A percentile compares a stretch with the other conserved stretches of the same genome.
These are phyloP conservation scores for Cladosporium oxysporum DNA, from an alignment of 2,329 filamentous ascomycete species.

Conservation along the genomic window DNA sequence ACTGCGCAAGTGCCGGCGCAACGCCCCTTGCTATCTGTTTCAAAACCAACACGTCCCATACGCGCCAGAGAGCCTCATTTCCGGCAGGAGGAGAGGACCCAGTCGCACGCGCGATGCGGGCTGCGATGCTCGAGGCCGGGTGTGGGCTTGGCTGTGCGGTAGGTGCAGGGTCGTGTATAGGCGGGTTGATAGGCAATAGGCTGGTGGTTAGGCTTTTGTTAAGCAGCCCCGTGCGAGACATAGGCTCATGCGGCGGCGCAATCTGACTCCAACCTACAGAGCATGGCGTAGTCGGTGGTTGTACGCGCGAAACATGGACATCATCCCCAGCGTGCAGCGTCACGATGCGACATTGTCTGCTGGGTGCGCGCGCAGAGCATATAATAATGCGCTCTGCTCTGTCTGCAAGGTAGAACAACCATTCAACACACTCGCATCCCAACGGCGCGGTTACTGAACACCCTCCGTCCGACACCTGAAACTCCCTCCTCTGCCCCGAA, in stretches of 20 bases:
- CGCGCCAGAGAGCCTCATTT: not conserved
- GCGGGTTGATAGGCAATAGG: not conserved
- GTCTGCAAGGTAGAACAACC: not conserved
- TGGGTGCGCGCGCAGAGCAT: not conserved
- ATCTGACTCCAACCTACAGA: slow-evolving; percentile 20
- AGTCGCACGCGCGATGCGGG: slow-evolving; percentile 6
- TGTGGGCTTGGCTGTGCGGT: not conserved
- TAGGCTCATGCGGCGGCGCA: slow-evolving; percentile 16
- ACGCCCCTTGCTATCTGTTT: slow-evolving; percentile 13
- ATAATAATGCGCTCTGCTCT: not conserved
- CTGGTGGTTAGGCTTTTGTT: not conserved
- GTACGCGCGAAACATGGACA: slow-evolving; percentile 15
- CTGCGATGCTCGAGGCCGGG: not conserved
- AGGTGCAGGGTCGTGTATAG: not conserved
- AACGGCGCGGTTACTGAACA: slow-evolving; percentile 13
- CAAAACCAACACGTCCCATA: not conserved
- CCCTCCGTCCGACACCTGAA: slow-evolving; percentile 12
- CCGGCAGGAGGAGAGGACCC: slow-evolving; percentile 5
- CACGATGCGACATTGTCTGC: slow-evolving; percentile 13
- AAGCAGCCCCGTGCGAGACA: slow-evolving; percentile 16
- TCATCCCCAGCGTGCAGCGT: slow-evolving; percentile 16
- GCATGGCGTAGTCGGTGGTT: slow-evolving; percentile 18
- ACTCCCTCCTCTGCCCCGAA: not conserved
- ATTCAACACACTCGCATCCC: not conserved
- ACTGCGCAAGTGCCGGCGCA: not conserved